phyloP scores from a whole-genome alignment of 225 moss, liverwort and hornwort genomes.

The Pseudoscleropodium purum region DNA sequence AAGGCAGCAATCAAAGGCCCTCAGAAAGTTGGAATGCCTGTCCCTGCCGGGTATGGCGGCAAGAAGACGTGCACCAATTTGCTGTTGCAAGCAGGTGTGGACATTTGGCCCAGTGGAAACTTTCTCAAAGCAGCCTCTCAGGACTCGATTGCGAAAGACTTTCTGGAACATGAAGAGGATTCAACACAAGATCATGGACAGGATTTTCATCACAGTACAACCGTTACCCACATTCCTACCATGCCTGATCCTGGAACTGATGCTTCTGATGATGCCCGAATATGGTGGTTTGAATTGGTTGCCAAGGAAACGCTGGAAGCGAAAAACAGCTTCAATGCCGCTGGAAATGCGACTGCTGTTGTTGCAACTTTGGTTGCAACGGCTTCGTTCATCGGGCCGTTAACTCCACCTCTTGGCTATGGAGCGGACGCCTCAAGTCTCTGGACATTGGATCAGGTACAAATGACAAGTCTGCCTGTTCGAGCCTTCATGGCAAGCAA shows the following conservation, averaged over 20 bases:
- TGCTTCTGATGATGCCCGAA: background rate
- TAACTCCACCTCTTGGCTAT: background rate
- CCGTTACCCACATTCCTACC: background rate
- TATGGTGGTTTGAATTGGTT: background rate
- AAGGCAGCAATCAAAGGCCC: background rate
- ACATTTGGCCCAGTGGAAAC: background rate
- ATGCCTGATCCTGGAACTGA: background rate
- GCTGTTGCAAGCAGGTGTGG: background rate
- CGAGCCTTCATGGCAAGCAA: background rate
- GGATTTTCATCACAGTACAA: background rate
- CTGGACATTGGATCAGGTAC: background rate
- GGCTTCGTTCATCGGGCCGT: background rate
- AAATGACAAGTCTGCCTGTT: background rate
- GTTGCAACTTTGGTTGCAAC: background rate
- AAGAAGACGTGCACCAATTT: background rate
- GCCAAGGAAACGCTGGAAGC: background rate
- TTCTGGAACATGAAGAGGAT: background rate
- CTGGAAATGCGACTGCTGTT: background rate
- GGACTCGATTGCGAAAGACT: background rate
- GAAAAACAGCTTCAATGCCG: background rate
- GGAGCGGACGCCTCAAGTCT: background rate
- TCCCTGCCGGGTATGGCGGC: background rate
- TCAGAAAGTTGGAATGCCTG: background rate
- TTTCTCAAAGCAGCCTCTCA: too few relatives aligned
- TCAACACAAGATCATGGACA: background rate